phyloP scores from a whole-genome alignment of 1,139 yeast species.

The Wickerhamomyces sp. region DNA sequence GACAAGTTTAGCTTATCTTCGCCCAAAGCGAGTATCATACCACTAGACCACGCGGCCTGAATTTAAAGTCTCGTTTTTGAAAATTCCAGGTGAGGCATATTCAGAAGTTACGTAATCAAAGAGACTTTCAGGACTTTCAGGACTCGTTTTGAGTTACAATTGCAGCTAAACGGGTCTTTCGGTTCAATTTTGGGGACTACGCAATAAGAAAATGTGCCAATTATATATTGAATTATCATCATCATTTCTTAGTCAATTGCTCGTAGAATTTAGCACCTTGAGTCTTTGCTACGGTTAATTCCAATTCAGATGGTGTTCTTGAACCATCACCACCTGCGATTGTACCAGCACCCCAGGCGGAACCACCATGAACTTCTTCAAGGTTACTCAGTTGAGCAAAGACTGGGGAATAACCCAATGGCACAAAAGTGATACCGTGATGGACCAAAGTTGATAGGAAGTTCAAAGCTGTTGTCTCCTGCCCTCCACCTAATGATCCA shows the following conservation, averaged over 20 bases:
- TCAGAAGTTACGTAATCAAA: neutral
- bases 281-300: constrained; percentile 7
- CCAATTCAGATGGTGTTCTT: constrained; percentile 9
- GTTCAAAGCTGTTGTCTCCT: constrained; percentile 9
- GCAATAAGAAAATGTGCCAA: too few relatives aligned
- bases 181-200: too few relatives aligned
- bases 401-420: constrained; percentile 10
- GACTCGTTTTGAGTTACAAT: neutral
- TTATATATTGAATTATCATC: too few relatives aligned
- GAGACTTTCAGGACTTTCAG: neutral
- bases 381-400: constrained; percentile 5
- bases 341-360: constrained; percentile 16
- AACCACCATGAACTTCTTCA: constrained; percentile 13
- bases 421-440: constrained; percentile 12
- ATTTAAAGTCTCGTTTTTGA: neutral
- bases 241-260: constrained; percentile 5
- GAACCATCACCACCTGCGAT: constrained; percentile 13
- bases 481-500: constrained; percentile 14
- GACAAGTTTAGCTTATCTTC: constrained; percentile 12
- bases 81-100: neutral
- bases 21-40: constrained; percentile 23
- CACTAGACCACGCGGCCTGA: constrained; percentile 22
- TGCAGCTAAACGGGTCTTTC: too few relatives aligned
- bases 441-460: constrained; percentile 9
- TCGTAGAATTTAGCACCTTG: constrained; percentile 12